These are phyloP conservation scores for Sporisorium iseilematis-ciliati DNA, from an alignment of 1,284 basidiomycete genomes.

Conservation along the genomic window DNA sequence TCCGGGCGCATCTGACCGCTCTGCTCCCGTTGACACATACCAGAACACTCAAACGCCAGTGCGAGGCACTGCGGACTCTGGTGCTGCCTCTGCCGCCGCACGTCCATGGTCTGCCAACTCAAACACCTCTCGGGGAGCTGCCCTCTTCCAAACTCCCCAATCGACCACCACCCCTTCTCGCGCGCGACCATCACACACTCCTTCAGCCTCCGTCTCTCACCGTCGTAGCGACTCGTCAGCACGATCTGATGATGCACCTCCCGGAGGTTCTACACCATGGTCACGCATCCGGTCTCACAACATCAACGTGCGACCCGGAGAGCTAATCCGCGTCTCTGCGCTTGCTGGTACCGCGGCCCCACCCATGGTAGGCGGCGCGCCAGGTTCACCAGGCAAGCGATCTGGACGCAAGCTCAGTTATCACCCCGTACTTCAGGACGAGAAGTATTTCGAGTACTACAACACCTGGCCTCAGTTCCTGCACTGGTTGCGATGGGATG, in stretches of 20 bases:
- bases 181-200: slow-evolving; percentile 17
- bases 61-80: slow-evolving; percentile 3
- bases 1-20: slow-evolving; percentile 22
- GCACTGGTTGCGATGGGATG: slow-evolving; percentile 62
- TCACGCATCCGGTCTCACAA: slow-evolving; percentile 30
- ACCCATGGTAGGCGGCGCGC: slow-evolving; percentile 56
- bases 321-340: slow-evolving; percentile 54
- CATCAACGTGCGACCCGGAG: slow-evolving; percentile 30
- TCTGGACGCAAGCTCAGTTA: slow-evolving; percentile 52
- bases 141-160: slow-evolving; percentile 29
- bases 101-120: slow-evolving; percentile 30
- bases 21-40: neutral
- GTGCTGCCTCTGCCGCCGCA: neutral
- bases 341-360: slow-evolving; percentile 50
- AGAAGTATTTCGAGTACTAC: slow-evolving; percentile 58
- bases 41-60: slow-evolving; percentile 24
- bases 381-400: slow-evolving; percentile 59
- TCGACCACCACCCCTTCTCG: slow-evolving; percentile 26
- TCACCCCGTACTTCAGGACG: slow-evolving; percentile 55
- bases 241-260: slow-evolving; percentile 19
- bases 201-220: slow-evolving; percentile 25
- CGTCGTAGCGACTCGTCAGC: slow-evolving; percentile 32
- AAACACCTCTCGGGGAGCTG: slow-evolving; percentile 18
- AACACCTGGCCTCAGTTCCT: slow-evolving; percentile 62
- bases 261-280: slow-evolving; percentile 26